Percentiles rank a stretch among this genome's conserved stretches.
phyloP scores from a whole-genome alignment of 2,329 filamentous ascomycete species.

The Trichoderma sp. region DNA sequence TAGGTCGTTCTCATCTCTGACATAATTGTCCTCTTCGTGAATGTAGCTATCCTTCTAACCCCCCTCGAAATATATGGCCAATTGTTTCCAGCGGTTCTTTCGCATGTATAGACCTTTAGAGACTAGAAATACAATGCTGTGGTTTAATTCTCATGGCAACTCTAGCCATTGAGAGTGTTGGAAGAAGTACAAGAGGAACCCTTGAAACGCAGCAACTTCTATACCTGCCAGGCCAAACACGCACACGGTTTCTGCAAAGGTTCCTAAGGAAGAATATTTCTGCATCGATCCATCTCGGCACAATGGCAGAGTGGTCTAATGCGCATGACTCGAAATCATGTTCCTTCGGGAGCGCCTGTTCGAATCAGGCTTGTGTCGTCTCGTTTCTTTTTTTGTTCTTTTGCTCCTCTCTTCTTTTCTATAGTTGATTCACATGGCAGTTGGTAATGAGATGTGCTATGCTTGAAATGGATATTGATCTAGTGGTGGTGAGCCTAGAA shows the following conservation, averaged over 20 bases:
- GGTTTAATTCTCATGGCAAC: too few species aligned
- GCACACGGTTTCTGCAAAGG: background rate
- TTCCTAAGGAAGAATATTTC: background rate
- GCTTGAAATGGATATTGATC: background rate
- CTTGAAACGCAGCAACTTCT: background rate
- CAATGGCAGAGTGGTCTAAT: slow-evolving; percentile 20
- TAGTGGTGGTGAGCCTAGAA: background rate
- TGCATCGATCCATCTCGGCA: background rate
- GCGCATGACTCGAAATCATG: slow-evolving; percentile 24
- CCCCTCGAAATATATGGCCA: too few species aligned
- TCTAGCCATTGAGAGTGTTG: too few species aligned
- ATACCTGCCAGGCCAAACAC: background rate
- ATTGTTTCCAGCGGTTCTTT: too few species aligned
- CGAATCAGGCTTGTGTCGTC: slow-evolving; percentile 19
- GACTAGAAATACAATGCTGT: too few species aligned
- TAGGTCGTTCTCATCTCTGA: background rate
- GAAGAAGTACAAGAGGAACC: too few species aligned
- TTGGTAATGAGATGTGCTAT: background rate
- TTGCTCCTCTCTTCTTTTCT: background rate
- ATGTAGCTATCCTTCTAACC: too few species aligned
- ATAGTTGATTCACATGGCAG: too few species aligned
- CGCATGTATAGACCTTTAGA: too few species aligned
- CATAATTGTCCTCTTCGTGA: too few species aligned
- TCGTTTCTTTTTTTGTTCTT: background rate
- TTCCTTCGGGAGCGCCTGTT: slow-evolving; percentile 20